These are phyloP conservation scores for Oxytropis ochrocephala DNA, from an alignment of 306 rosid genomes.

Conservation along the genomic window DNA sequence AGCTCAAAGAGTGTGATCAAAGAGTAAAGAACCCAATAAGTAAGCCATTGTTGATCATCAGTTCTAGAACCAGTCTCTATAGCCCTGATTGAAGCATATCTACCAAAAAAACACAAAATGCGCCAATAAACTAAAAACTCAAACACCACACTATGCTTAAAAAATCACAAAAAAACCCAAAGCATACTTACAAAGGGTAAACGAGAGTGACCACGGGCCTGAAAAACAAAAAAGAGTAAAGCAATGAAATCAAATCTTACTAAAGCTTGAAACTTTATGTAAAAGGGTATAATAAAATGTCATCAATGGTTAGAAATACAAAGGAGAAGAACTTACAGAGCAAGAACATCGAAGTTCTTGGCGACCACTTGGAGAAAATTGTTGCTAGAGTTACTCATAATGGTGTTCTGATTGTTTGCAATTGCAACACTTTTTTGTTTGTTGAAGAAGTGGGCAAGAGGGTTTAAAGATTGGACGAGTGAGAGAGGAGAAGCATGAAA, in stretches of 20 bases:
- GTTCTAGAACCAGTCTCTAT: conserved; percentile 69
- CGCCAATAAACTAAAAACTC: background rate
- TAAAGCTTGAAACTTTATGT: background rate
- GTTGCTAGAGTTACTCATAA: conserved; percentile 54
- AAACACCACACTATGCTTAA: background rate
- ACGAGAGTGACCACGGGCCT: conserved; percentile 85
- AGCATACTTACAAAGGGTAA: conserved; percentile 73
- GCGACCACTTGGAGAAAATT: conserved; percentile 66
- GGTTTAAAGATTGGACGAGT: conserved; percentile 2
- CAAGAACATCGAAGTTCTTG: conserved; percentile 86
- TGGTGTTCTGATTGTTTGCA: background rate
- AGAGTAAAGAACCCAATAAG: conserved; percentile 94
- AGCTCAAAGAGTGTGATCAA: conserved; percentile 83
- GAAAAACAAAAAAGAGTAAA: conserved; percentile 5
- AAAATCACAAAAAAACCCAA: background rate
- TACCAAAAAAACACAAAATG: background rate
- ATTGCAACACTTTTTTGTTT: background rate
- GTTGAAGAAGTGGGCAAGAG: conserved; percentile 6
- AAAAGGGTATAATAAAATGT: background rate
- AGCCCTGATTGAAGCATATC: conserved; percentile 81
- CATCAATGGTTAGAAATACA: background rate
- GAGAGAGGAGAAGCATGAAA: conserved; percentile 3
- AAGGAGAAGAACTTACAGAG: conserved; percentile 45
- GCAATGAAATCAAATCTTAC: background rate
- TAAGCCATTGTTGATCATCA: conserved; percentile 96